Base-by-base conservation (phyloP, 352 stramenopile species). In the Globisporangium nodosum region DNA sequence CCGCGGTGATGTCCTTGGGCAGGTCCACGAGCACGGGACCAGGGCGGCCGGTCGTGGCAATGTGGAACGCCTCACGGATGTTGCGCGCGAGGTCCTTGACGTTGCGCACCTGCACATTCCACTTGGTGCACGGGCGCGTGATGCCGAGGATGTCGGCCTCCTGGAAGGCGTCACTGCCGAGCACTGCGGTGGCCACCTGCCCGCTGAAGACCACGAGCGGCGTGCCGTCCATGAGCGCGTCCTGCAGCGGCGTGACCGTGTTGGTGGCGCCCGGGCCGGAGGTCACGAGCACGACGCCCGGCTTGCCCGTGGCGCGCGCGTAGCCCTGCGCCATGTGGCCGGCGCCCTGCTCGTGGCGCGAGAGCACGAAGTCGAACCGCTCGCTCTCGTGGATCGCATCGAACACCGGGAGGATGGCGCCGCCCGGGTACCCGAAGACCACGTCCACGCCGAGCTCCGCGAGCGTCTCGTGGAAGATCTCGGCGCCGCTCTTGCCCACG, bases 11-110 rank as follows among this genome's bases (percentile, higher is more conserved):
- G 69, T 98, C 95, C 81, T 98, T 98, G 40, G 95, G 95, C 58
- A 98, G 68, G 74, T 98, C 95, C 49, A 98, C 82, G 58, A 98
- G 88, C 53, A 98, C 95, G 7, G 95, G 95, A 21, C 95, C 95
- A 0, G 95, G 95, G 31, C 95, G 81, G 12, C 95, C 95, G 20
- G 95, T 97, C 31, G 90, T 94, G 18, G 95, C 92, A 43, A 98
- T 90, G 70, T 97, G 95, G 74, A 98, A 98, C 12, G 95, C 95
- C 64, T 98, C 96, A 58, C 96, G 93, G 72, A 98, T 96, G 61
- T 92, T 94, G 52, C 96, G 87, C 9, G 95, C 93, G 57, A 98
- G 71, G 66, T 98, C 95, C 48, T 96, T 96, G 24, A 97, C 90
- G 69, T 90, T 89, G 56, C 96, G 97, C 67, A 98, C 96, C 68